Evolutionary conservation across 495 filamentous ascomycete genomes (phyloP).

Genomic region (Bryoglossum gracile): DNA sequence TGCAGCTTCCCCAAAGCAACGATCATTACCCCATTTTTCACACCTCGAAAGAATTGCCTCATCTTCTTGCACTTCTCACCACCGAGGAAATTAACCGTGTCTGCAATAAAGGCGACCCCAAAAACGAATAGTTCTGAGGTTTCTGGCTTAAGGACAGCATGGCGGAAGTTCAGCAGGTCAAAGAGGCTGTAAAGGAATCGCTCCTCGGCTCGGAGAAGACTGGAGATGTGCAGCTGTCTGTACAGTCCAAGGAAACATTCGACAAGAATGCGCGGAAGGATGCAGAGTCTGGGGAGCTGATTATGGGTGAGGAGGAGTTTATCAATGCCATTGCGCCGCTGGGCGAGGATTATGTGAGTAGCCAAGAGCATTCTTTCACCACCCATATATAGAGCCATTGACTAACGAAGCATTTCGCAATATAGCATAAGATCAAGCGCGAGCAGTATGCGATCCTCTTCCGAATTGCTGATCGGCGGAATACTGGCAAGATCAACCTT

Average conservation of each 20-base stretch:
- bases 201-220: slow-evolving; percentile 57
- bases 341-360: slow-evolving; percentile 81
- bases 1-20: not conserved
- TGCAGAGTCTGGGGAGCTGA: slow-evolving; percentile 64
- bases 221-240: slow-evolving; percentile 48
- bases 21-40: not conserved
- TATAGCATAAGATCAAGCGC: slow-evolving; percentile 91
- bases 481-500: slow-evolving; percentile 62
- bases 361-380: slow-evolving; percentile 7
- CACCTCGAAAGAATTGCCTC: not conserved
- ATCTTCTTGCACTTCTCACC: too few species aligned
- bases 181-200: slow-evolving; percentile 66
- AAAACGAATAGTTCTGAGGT: not conserved
- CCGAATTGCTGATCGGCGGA: slow-evolving; percentile 72
- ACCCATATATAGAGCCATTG: slow-evolving; percentile 15
- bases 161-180: slow-evolving; percentile 20
- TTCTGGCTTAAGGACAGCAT: slow-evolving; percentile 8
- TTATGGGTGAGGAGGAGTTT: slow-evolving; percentile 78
- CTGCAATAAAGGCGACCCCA: too few species aligned
- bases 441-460: slow-evolving; percentile 93
- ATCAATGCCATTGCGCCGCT: slow-evolving; percentile 83
- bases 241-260: slow-evolving; percentile 66
- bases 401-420: slow-evolving; percentile 22
- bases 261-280: slow-evolving; percentile 69
- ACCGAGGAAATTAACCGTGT: too few species aligned